phyloP scores from a whole-genome alignment of 1,284 basidiomycete genomes.

The Cutaneotrichosporon dermatis region DNA sequence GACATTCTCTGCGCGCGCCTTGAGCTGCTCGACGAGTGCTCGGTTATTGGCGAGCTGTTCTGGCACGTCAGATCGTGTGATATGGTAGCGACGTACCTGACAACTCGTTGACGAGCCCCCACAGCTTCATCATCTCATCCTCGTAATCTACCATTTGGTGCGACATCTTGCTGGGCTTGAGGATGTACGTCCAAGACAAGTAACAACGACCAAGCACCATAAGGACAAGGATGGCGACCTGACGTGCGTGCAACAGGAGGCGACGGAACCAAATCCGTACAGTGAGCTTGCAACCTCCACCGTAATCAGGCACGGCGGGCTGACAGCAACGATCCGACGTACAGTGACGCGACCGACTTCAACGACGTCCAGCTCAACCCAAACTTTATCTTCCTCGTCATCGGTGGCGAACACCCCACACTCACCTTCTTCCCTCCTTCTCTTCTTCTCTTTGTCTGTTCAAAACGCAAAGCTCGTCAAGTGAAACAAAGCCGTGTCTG shows the following conservation, averaged over 20 bases:
- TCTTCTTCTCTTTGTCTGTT: neutral
- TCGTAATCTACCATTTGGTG: constrained; percentile 50
- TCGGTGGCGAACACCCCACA: neutral
- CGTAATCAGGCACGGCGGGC: neutral
- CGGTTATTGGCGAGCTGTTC: constrained; percentile 85
- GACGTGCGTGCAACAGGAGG: neutral
- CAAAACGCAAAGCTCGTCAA: neutral
- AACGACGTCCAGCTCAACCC: neutral
- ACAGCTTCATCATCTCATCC: constrained; percentile 65
- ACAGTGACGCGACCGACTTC: constrained; percentile 3
- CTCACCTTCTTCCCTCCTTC: neutral
- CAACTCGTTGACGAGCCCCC: constrained; percentile 74
- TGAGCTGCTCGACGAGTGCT: constrained; percentile 67
- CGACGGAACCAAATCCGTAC: neutral
- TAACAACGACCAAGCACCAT: neutral
- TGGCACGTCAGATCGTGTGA: constrained; percentile 36
- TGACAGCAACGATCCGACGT: neutral
- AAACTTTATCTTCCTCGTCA: neutral
- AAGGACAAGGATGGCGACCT: neutral
- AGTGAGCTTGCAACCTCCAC: neutral
- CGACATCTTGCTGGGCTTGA: constrained; percentile 14
- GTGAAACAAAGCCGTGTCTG: too few species aligned
- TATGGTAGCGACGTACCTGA: constrained; percentile 32
- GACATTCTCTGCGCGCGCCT: constrained; percentile 68
- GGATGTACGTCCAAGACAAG: neutral